These are phyloP conservation scores for Paradendryphiella salina DNA, from an alignment of 2,329 filamentous ascomycete genomes.

Conservation along the genomic window DNA sequence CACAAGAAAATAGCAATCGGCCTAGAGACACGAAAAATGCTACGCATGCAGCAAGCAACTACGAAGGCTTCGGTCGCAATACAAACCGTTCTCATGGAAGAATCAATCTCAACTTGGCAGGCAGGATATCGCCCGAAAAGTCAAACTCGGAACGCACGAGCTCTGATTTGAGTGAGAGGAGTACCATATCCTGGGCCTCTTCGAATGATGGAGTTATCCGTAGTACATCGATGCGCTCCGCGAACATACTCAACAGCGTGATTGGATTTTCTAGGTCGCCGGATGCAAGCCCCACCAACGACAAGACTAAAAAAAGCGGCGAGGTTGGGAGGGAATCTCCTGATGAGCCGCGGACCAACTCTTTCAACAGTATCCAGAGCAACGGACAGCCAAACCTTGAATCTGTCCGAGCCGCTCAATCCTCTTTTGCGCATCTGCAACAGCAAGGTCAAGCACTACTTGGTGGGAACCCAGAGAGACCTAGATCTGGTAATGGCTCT, in stretches of 20 bases:
- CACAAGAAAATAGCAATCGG: slow-evolving; percentile 33
- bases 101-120: slow-evolving; percentile 28
- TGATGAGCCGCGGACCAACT: slow-evolving; percentile 31
- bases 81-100: slow-evolving; percentile 12
- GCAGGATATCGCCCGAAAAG: slow-evolving; percentile 54
- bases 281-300: slow-evolving; percentile 38
- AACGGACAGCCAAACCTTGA: slow-evolving; percentile 50
- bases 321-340: slow-evolving; percentile 27
- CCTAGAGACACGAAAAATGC: slow-evolving; percentile 32
- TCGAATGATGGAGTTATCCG: slow-evolving; percentile 48
- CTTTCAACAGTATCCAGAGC: slow-evolving; percentile 46
- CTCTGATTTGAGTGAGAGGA: slow-evolving; percentile 60
- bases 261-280: slow-evolving; percentile 42
- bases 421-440: slow-evolving; percentile 55
- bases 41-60: slow-evolving; percentile 26
- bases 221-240: slow-evolving; percentile 52
- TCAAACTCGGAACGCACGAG: slow-evolving; percentile 55
- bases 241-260: slow-evolving; percentile 43
- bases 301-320: slow-evolving; percentile 18
- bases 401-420: slow-evolving; percentile 56
- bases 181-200: slow-evolving; percentile 51
- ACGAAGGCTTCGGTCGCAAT: slow-evolving; percentile 15
- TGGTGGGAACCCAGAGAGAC: slow-evolving; percentile 46
- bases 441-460: slow-evolving; percentile 58
- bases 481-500: slow-evolving; percentile 38